Evolutionary conservation across 768 basidiomycete genomes (phyloP), one percentile per base, ranked within the genome.

Genomic region (Phylloporus sp.): DNA sequence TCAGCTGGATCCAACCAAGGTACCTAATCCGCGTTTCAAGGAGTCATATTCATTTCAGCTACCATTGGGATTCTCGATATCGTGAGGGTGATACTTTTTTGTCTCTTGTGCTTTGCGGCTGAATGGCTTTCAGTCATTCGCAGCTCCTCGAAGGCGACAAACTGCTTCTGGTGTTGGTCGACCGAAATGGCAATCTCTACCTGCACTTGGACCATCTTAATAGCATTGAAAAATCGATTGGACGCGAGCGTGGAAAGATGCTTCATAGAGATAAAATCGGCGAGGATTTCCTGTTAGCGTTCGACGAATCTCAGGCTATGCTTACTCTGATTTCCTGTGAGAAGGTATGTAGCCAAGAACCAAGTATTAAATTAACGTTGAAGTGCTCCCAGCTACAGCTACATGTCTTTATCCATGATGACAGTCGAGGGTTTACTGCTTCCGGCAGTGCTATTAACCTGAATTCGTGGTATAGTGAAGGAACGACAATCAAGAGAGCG

Each of bases 301-400:
- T 74, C 49, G 80, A 84, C 45, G 82, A 84, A 57, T 64, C 69
- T 5, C 76, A 73, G 53, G 70, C 76, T 3, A 72, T 79, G 64
- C 66, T 84, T 34, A 72, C 73, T 6, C 44, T 82, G 7, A 72
- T 79, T 52, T 67, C 72, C 7, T 61, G 71, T 6, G 66, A 65
- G 1, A 80, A 76, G 70, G 80, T 80, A 42, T 9, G 52, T 3
- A 26, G 6, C 27, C 6, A 12, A 11, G 9, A 28, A 40, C 9
- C 2, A 10, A 27, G 10, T 7, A 6, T 41, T n/a, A 8, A 6
- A 20, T 28, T 31, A 20, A 29, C 22, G 28, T 36, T 55, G 27
- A 65, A 16, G 10, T 6, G 6, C 20, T 12, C 24, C 18, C 45
- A 76, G 72, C 53, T 73, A 0, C 66, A 68, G 10, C 52, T 84